Conservation (phyloP, 192 early-diverging fungal species). For the Coemansia sp. region DNA sequence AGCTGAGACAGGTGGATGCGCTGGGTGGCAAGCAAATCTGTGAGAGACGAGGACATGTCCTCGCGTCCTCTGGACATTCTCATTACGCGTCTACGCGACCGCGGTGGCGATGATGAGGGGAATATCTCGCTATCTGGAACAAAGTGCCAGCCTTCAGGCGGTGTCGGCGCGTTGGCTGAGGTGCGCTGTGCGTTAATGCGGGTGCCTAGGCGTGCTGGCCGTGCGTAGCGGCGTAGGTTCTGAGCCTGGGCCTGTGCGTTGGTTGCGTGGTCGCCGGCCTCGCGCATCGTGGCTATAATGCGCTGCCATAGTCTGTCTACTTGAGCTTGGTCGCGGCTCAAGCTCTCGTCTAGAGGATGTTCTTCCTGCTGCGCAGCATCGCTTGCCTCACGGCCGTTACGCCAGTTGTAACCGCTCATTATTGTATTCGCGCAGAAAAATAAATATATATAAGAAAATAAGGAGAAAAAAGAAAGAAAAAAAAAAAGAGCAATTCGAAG, state of each 20-base stretch:
- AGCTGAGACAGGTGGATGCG: constrained; percentile 2
- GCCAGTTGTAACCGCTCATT: not conserved
- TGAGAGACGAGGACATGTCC: not conserved
- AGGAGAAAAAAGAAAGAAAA: not conserved
- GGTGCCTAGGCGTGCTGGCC: not conserved
- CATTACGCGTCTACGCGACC: constrained; percentile 9
- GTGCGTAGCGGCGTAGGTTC: not conserved
- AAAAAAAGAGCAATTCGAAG: not conserved
- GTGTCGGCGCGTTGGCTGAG: not conserved
- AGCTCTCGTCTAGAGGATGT: not conserved
- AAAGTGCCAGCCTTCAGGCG: constrained; percentile 4
- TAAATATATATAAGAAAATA: not conserved
- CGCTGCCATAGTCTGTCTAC: constrained; percentile 28
- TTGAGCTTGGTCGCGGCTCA: constrained; percentile 8
- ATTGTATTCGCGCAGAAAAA: not conserved
- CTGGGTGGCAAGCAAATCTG: not conserved
- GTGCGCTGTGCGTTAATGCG: not conserved
- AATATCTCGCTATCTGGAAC: not conserved
- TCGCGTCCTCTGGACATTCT: not conserved
- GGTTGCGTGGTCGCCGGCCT: not conserved
- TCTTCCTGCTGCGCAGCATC: not conserved
- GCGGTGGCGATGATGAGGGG: constrained; percentile 2
- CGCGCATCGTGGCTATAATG: constrained; percentile 9
- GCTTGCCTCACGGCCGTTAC: not conserved
- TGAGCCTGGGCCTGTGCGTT: not conserved